Percentiles rank a stretch among this genome's conserved stretches.
These are phyloP conservation scores for Fulvia fulva DNA, from an alignment of 2,329 filamentous ascomycete species.

Conservation along the genomic window DNA sequence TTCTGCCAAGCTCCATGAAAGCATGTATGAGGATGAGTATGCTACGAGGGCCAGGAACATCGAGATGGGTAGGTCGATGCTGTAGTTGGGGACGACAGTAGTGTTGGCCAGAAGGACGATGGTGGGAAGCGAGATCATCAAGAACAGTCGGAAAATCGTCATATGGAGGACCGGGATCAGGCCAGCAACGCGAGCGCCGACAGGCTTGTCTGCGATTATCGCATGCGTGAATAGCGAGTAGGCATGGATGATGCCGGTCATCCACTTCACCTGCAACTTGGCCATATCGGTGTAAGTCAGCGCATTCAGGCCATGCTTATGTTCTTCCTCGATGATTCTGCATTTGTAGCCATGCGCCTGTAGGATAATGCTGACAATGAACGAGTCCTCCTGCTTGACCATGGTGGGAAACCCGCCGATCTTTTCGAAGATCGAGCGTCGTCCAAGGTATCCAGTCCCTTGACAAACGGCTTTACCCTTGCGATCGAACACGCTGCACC, in stretches of 20 bases:
- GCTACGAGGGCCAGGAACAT: constrained; percentile 9
- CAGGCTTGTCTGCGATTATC: constrained; percentile 10
- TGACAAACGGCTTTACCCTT: constrained; percentile 17
- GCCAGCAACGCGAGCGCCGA: constrained; percentile 4
- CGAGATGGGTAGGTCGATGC: constrained; percentile 5
- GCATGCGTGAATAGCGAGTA: constrained; percentile 15
- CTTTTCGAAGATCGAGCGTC: constrained; percentile 10
- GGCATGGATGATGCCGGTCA: constrained; percentile 18
- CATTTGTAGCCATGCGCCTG: constrained; percentile 14
- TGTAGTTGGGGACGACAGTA: constrained; percentile 7
- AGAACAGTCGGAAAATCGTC: constrained; percentile 9
- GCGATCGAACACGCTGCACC: constrained; percentile 15
- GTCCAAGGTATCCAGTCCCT: constrained; percentile 16
- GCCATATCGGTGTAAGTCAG: constrained; percentile 19
- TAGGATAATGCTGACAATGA: constrained; percentile 19
- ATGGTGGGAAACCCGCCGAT: constrained; percentile 17
- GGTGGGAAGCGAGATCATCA: constrained; percentile 11
- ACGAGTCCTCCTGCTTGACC: constrained; percentile 19
- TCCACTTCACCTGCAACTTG: constrained; percentile 18
- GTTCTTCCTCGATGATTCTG: constrained; percentile 14
- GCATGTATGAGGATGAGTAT: constrained; percentile 13
- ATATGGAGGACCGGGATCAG: constrained; percentile 11
- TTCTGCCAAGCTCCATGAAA: constrained; percentile 11
- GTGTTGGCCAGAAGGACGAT: constrained; percentile 9
- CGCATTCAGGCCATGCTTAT: constrained; percentile 17